phyloP scores from a whole-genome alignment of 108 stramenopile species.

The Skeletonema costatum region DNA sequence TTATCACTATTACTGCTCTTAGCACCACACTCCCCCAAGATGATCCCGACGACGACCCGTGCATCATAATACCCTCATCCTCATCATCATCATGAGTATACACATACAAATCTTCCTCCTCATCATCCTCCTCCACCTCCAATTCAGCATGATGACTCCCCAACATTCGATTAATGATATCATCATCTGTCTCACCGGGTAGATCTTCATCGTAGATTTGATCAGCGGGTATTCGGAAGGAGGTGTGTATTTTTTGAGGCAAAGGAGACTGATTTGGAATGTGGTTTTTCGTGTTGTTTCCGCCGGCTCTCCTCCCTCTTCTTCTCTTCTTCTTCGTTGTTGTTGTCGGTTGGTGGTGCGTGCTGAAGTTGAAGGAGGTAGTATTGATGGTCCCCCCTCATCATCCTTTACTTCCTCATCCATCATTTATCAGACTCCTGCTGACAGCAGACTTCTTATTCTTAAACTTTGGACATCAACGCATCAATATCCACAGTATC shows the following conservation, averaged over 20 bases:
- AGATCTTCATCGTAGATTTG: neutral
- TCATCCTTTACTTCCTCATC: no score
- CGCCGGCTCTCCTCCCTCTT: neutral
- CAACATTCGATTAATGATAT: neutral
- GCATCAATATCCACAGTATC: no score
- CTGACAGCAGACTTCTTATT: no score
- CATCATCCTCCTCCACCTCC: neutral
- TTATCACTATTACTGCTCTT: no score
- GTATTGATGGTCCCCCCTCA: no score
- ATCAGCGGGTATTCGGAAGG: neutral
- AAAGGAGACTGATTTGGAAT: neutral
- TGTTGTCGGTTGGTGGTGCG: neutral
- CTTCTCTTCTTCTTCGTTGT: neutral
- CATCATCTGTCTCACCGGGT: neutral
- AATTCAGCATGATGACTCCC: neutral
- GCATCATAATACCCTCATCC: no score
- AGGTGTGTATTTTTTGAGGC: neutral
- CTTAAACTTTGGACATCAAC: no score
- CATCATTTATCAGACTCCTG: no score
- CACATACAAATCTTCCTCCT: neutral
- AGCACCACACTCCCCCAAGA: no score
- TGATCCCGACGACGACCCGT: no score
- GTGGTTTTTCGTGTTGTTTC: neutral
- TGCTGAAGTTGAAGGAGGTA: no score
- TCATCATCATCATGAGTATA: neutral